Conservation (phyloP, 441 rosid genomes). For the Codiaeum variegatum region DNA sequence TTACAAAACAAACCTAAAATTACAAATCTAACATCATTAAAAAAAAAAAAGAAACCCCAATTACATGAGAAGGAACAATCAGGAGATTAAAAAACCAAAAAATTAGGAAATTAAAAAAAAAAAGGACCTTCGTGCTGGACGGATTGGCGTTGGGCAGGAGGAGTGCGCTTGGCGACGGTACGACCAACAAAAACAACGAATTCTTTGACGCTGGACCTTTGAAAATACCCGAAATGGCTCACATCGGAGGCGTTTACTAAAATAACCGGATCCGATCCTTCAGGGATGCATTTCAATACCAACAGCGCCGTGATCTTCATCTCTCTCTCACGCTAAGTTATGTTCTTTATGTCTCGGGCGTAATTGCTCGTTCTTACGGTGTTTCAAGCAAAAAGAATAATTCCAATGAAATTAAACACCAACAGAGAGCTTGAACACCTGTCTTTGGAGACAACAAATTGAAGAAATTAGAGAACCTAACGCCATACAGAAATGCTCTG, state of each 20-base stretch:
- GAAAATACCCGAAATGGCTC: conserved; percentile 87
- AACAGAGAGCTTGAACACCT: no score
- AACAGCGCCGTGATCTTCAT: conserved; percentile 94
- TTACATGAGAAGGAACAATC: background rate
- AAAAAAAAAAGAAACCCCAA: background rate
- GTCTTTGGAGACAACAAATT: no score
- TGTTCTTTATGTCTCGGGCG: no score
- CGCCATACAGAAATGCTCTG: no score
- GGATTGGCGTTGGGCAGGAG: conserved; percentile 80
- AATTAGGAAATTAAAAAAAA: background rate
- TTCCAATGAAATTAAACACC: no score
- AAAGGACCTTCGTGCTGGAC: conserved; percentile 82
- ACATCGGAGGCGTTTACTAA: conserved; percentile 74
- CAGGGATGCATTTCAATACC: conserved; percentile 65
- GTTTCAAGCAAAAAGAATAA: no score
- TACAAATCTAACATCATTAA: background rate
- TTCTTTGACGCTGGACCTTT: conserved; percentile 83
- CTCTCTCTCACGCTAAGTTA: no score
- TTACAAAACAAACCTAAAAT: background rate
- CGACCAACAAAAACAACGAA: conserved; percentile 83
- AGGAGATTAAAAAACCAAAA: background rate
- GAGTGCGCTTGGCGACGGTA: conserved; percentile 83
- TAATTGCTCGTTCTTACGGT: no score
- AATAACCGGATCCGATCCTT: conserved; percentile 67
- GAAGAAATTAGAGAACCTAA: no score